Evolutionary conservation across 73 alveolate species (phyloP).

Genomic region (Paramecium caudatum): DNA sequence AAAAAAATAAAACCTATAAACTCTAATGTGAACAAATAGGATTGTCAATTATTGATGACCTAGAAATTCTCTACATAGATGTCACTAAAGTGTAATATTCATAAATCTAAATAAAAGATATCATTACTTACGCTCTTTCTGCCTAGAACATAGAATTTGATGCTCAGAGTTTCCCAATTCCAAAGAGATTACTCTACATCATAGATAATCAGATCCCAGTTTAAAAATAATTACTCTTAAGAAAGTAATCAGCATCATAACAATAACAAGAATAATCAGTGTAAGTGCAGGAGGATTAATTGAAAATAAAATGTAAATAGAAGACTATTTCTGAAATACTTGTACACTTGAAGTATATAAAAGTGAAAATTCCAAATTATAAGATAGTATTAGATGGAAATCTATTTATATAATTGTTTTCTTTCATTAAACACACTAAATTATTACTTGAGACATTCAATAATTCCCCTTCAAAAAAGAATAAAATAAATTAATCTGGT

Average conservation of each 20-base stretch:
- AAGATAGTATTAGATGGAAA: neutral
- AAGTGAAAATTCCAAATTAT: slow-evolving; percentile 43
- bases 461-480: neutral
- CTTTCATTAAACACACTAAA: slow-evolving; percentile 30
- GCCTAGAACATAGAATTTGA: slow-evolving; percentile 16
- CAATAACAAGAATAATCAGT: neutral
- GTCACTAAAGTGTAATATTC: neutral
- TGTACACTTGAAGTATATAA: slow-evolving; percentile 12
- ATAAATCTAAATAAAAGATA: neutral
- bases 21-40: neutral
- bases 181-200: slow-evolving; percentile 22
- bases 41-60: slow-evolving; percentile 20
- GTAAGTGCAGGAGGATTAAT: neutral
- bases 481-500: neutral
- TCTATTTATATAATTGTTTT: neutral
- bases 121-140: neutral
- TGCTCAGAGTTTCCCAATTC: slow-evolving; percentile 11
- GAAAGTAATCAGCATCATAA: neutral
- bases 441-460: neutral
- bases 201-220: neutral
- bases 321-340: slow-evolving; percentile 32
- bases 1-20: slow-evolving; percentile 18
- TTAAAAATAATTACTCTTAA: neutral
- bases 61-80: slow-evolving; percentile 18
- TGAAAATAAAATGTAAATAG: neutral